Base-by-base conservation (phyloP, 2,329 filamentous ascomycete species). In the Alternaria novae-zelandiae region DNA sequence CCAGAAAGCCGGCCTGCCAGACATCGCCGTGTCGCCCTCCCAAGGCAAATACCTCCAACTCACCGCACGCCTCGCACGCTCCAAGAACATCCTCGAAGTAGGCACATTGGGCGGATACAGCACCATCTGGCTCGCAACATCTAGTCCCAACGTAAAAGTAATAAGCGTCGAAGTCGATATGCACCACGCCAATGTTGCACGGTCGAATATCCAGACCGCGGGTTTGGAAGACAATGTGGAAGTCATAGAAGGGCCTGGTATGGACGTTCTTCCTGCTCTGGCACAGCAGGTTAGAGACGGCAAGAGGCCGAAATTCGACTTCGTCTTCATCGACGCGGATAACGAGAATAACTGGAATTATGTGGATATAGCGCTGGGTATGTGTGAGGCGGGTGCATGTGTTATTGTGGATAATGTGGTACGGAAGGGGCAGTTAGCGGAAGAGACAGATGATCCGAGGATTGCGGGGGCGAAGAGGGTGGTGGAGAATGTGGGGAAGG, bases 101-200 rank as follows among this genome's bases (percentile, higher is more conserved):
- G 86, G 86, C 23, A 87, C 85, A 0, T 72, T 88, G 25, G 86
- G 86, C 12, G 86, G 82, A 8, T 88, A 86, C 72, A 83, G 82
- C 1, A 82, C 83, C 13, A 85, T 87, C 57, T 88, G 84, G 80
- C 79, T 88, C 53, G 85, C 85, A 3, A 73, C 73, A 20, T 70
- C 77, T 12, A 74, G 72, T 11, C 77, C 79, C 0, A 70, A 76
- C 20, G 68, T 80, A 5, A 71, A 80, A 17, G 81, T 88, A 15
- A 86, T 83, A 0, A 86, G 81, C 50, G 80, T 88, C 53, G 86
- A 88, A 68, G 79, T 85, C 36, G 71, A 86, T 60, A 68, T 79
- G 0, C 78, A 83, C 23, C 80, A 85, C 57, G 82, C 81, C 0
- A 75, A 82, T 1, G 82, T 87, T 2, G 84, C 86, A 0, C 72